Evolutionary conservation across 2,329 filamentous ascomycete genomes (phyloP), one percentile per base, ranked within the genome.

Genomic region (Pezicula neosporulosa): DNA sequence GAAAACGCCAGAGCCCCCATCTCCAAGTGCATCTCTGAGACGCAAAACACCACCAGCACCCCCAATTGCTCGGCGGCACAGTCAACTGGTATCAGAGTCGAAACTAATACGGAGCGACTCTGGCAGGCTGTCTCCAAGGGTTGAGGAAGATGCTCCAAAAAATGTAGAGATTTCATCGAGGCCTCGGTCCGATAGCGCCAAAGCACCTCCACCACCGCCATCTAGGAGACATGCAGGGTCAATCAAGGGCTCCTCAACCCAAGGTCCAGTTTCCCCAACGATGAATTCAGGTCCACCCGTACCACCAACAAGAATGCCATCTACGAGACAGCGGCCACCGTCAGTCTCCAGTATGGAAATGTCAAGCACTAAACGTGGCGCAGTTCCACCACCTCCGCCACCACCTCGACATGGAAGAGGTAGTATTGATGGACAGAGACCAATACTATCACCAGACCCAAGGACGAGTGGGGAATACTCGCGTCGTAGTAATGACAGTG

Each of bases 1-100:
- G 33, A 81, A 78, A 57, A 61, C 74, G 5, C 77, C 77, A 4
- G 78, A 79, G 52, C 64, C 61, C 50, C 71, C 57, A 63, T 68
- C 52, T 56, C 66, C 48, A 50, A 67, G 49, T 62, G 28, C 51
- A 49, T 61, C 66, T 30, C 50, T 67, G 48, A 51, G 56, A 56
- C 39, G 65, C 67, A 45, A 70, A 65, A 48, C 67, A 66, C 41
- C 64, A 27, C 72, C 73, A 19, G 72, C 73, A 8, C 71, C 75
- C 7, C 70, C 69, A 5, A 53, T 71, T 15, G 63, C 68, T 43
- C 58, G 64, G 48, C 56, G 63, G 44, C 63, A 66, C 44, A 65
- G 66, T 43, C 66, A 64, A 19, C 50, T 60, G 24, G 53, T 63
- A 27, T 47, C 58, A n/a, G 61, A 64, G 24, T 61, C 63, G 21